Base-by-base conservation (phyloP, 805 yeast species). In the Cyberlindnera xylosilytica region DNA sequence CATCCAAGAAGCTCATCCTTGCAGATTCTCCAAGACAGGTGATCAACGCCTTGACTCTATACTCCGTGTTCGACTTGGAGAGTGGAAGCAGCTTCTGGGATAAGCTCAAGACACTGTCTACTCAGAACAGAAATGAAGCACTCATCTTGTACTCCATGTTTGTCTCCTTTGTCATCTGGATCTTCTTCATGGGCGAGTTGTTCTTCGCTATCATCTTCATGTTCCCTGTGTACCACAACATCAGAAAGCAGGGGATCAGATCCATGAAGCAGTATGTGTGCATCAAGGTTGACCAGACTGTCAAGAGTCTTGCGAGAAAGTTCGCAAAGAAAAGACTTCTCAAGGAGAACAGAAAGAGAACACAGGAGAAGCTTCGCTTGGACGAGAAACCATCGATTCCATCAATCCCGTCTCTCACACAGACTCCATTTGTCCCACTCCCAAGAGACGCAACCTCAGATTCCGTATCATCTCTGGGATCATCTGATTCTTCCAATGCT, bases 11-110 rank as follows among this genome's bases (percentile, higher is more conserved):
- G 34, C 72, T 87, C 51, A 53, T 87, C 9, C 66, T 86, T 34
- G 89, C 95, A 0, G 96, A 88, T 52, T 73, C 89, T 15, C 97
- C 97, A 19, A 78, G 97, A 63, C 96, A 88, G 63, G 81, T 86
- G 1, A 76, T 88, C 48, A 88, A 88, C 57, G 84, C 89, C 20
- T 66, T 85, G 51, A 87, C 97, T 0, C 64, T 83, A 17, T 75
- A 72, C 63, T 72, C 79, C 2, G 76, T 74, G 4, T 56, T 74
- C 16, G 56, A 72, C 12, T 53, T 64, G 15, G 58, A 59, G 27
- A 44, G 55, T 10, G 59, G 52, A 15, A 56, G 66, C 6, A 60
- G 55, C 13, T 61, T 70, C 39, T 44, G 50, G 51, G 44, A 44
- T 1, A 77, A 80, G 34, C 73, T 87, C 36, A 66, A 69, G 48